Base-by-base conservation (phyloP, 768 basidiomycete species). In the Zangia roseola region DNA sequence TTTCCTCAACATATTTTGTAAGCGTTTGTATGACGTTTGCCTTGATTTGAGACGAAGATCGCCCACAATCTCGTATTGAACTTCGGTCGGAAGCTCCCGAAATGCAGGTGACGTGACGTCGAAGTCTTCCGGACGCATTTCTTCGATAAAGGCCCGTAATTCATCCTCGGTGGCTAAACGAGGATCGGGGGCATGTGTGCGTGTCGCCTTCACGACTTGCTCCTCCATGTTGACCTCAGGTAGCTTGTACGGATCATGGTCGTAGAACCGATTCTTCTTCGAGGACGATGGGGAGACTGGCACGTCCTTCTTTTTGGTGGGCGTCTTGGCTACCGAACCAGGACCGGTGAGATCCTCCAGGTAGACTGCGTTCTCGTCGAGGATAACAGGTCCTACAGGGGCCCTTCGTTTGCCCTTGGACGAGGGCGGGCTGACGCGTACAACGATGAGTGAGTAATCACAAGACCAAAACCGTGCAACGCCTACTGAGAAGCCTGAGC, bases 61-160 rank as follows among this genome's bases (percentile, higher is more conserved):
- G 45, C 95, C 94, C 28, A 98, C 85, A 56, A 99, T 95, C 71
- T 99, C 97, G 69, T 98, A 99, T 59, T 99, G 93, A 19, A 97
- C 83, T 66, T 98, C 94, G 0, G 92, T 95, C 3, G 97, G 94
- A 3, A 98, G 80, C 53, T 91, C 89, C 20, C 86, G 81, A 65
- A 99, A 99, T 17, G 86, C 91, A 5, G 91, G 80, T 2, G 94
- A 94, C 16, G 84, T 79, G 47, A 97, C 81, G 62, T 98, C 95
- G 58, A 98, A 91, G 61, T 98, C 94, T 59, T 94, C 93, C 0
- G 94, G 94, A 2, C 86, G 83, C 86, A 97, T 94, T 38, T 94
- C 90, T 50, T 97, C 94, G 54, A 98, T 97, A 69, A 98, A 98
- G 2, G 80, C 70, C 17, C 86, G 85, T 3, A 98, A 76, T 64